A percentile compares a stretch with the other conserved stretches of the same genome.
Evolutionary conservation across 805 yeast genomes (phyloP).

Genomic region (Hanseniaspora singularis): DNA sequence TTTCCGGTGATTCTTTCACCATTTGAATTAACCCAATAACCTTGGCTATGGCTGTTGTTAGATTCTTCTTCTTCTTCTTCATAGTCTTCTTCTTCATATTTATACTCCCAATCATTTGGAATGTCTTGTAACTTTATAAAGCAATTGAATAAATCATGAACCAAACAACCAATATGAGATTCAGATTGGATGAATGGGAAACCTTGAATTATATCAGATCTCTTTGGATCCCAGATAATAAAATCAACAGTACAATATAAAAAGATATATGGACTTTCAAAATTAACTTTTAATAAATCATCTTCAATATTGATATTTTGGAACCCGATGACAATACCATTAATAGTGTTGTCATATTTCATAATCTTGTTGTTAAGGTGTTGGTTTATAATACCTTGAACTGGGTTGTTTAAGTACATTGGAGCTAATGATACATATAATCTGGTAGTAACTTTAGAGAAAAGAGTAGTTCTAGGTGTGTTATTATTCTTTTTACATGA

Average conservation of each 20-base stretch:
- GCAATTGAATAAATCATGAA: slow-evolving; percentile 92
- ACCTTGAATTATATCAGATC: slow-evolving; percentile 83
- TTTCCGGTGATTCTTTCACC: slow-evolving; percentile 74
- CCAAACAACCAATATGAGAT: slow-evolving; percentile 80
- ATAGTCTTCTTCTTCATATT: slow-evolving; percentile 14
- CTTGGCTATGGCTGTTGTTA: slow-evolving; percentile 19
- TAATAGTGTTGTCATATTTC: slow-evolving; percentile 60
- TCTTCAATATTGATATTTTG: slow-evolving; percentile 46
- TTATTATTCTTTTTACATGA: neutral
- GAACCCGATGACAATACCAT: slow-evolving; percentile 79
- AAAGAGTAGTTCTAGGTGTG: neutral
- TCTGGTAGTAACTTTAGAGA: slow-evolving; percentile 26
- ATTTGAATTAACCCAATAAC: slow-evolving; percentile 75
- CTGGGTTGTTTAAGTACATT: slow-evolving; percentile 50
- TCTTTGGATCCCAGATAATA: slow-evolving; percentile 77
- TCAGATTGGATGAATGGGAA: slow-evolving; percentile 85
- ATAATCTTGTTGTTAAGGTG: slow-evolving; percentile 83
- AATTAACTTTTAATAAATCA: slow-evolving; percentile 43
- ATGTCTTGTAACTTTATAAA: slow-evolving; percentile 73
- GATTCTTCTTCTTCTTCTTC: slow-evolving; percentile 21
- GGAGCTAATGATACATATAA: slow-evolving; percentile 87
- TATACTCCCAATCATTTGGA: slow-evolving; percentile 69
- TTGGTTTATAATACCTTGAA: slow-evolving; percentile 71
- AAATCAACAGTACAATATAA: slow-evolving; percentile 77
- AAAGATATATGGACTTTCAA: slow-evolving; percentile 78